Evolutionary conservation across 1,284 basidiomycete genomes (phyloP), one percentile per base, ranked within the genome.

Genomic region (Ceratobasidium sp.): DNA sequence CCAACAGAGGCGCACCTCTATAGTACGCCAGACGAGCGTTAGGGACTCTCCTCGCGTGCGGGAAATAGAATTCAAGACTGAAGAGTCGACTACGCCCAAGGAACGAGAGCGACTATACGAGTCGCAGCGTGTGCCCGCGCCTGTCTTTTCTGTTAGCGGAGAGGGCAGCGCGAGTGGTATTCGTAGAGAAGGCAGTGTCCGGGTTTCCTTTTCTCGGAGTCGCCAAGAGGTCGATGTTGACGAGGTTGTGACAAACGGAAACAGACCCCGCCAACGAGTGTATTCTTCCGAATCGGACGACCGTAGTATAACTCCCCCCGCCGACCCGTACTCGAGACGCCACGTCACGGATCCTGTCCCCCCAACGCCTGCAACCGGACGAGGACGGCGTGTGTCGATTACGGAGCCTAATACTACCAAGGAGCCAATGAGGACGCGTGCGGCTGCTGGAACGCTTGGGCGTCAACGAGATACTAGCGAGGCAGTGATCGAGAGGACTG

Each of bases 341-440:
- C 52, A 73, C 28, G 57, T 59, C 33, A 73, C 64, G n/a, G 62
- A 57, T 42, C 46, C 59, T 40, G 71, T 64, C 10, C 71, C 59
- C 1, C 59, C 62, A 13, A 61, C 50, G 23, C 62, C 62, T 15
- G 66, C 46, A 9, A 10, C 13, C 26, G 3, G 66, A 54, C 73
- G 73, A 23, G 62, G 40, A 12, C 73, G 62, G 40, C 73, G 73
- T 7, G 38, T 76, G 5, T 76, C 73, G n/a, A 76, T 76, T 40
- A 57, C 17, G 6, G 73, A 76, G 48, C 64, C 71, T 23, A 33
- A 52, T 20, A 15, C 52, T 1, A 66, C 33, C 64, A 76, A 76
- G 46, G 62, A 42, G 23, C 83, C 83, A 1, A 81, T 62, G 82
- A 82, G 13, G 79, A 81, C 33, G 73, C 82, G 23, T 81, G 83